These are phyloP conservation scores for Scheffersomyces insectosa DNA, from an alignment of 1,139 yeast species.

Conservation along the genomic window DNA sequence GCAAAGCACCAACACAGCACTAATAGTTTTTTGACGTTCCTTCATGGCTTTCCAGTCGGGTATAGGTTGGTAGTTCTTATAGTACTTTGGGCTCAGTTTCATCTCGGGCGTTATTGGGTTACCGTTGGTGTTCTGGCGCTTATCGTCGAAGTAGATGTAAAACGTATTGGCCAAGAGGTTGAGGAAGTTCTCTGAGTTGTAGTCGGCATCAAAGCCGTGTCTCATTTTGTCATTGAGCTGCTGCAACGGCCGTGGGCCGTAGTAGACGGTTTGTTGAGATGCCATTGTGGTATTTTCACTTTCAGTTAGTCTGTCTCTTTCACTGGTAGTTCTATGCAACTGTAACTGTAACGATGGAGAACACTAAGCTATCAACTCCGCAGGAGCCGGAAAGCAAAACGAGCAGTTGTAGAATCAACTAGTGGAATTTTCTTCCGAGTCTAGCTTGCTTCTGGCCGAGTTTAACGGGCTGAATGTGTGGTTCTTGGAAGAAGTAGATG, in stretches of 20 bases:
- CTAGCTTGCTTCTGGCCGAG: no score
- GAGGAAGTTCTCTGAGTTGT: conserved; percentile 63
- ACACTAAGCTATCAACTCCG: no score
- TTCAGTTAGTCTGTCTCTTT: no score
- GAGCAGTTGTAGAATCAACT: no score
- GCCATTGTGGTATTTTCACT: conserved; percentile 10
- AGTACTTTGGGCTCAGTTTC: conserved; percentile 45
- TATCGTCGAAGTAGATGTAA: conserved; percentile 81
- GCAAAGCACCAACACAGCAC: conserved; percentile 89
- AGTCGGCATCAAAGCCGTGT: conserved; percentile 81
- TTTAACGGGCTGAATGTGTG: no score
- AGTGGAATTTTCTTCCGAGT: no score
- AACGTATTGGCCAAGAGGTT: conserved; percentile 67
- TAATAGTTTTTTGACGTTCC: conserved; percentile 91
- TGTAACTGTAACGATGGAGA: no score
- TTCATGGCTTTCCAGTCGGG: conserved; percentile 90
- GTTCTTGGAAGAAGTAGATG: no score
- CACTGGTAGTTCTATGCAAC: no score
- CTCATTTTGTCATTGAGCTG: conserved; percentile 61
- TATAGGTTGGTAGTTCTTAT: conserved; percentile 63
- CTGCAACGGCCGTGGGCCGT: conserved; percentile 36
- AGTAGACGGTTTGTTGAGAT: conserved; percentile 19
- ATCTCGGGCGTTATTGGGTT: conserved; percentile 68
- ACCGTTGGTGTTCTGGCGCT: conserved; percentile 89
- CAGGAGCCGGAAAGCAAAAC: no score